Evolutionary conservation across 148 eudicot species (phyloP).

Genomic region (Rhododendron ovatum): DNA sequence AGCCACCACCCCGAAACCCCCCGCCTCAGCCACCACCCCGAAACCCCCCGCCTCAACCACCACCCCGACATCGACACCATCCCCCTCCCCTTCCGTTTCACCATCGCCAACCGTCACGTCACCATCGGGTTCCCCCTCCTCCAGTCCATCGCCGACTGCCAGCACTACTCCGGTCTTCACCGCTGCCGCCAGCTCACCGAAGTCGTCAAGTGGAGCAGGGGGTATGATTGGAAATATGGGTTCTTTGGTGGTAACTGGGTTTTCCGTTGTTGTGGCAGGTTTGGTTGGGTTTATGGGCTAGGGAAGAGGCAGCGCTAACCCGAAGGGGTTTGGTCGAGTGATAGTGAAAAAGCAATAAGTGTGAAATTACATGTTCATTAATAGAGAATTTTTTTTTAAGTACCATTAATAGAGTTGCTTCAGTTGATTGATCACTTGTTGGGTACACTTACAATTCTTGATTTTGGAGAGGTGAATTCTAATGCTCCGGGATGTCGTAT

Average conservation of each 20-base stretch:
- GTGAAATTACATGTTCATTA: background rate
- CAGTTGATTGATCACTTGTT: background rate
- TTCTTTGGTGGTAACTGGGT: background rate
- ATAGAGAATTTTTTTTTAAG: too few species aligned
- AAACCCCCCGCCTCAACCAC: background rate
- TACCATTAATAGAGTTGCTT: background rate
- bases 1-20: too few species aligned
- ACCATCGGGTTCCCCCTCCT: background rate
- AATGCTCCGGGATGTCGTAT: too few species aligned
- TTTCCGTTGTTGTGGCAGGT: constrained; percentile 20
- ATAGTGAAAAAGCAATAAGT: too few species aligned
- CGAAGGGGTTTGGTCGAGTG: too few species aligned
- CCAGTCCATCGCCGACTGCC: background rate
- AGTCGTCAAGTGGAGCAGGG: constrained; percentile 10
- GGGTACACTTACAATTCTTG: background rate
- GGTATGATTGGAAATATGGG: constrained; percentile 10
- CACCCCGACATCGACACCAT: background rate
- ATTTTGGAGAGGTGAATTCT: background rate
- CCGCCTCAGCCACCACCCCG: background rate
- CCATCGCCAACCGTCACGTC: background rate
- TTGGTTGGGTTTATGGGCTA: constrained; percentile 31
- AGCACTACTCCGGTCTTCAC: background rate
- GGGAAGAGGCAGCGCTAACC: constrained; percentile 42
- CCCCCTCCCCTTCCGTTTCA: background rate
- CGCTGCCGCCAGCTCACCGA: constrained; percentile 1